Conservation (phyloP, 2,329 filamentous ascomycete species). For the Fusarium sp. region DNA sequence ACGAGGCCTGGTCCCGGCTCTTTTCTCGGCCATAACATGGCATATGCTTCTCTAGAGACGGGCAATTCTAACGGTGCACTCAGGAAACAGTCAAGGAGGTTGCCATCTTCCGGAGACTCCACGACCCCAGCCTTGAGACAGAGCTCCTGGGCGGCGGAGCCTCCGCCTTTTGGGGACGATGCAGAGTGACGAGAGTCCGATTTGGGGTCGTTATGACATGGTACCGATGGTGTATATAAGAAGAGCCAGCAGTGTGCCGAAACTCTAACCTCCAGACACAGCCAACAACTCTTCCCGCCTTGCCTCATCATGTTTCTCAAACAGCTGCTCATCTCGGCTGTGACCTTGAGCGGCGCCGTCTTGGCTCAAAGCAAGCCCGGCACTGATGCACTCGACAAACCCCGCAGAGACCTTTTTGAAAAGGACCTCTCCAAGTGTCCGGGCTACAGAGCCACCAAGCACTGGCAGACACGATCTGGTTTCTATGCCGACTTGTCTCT, state of each 20-base stretch:
- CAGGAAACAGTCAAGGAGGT: not conserved
- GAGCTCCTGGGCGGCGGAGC: slow-evolving; percentile 10
- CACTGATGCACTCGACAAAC: slow-evolving; percentile 24
- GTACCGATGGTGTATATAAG: slow-evolving; percentile 18
- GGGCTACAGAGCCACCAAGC: slow-evolving; percentile 72
- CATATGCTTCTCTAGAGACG: not conserved
- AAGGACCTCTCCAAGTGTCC: slow-evolving; percentile 59
- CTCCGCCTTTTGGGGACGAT: slow-evolving; percentile 20
- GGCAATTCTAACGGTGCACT: not conserved
- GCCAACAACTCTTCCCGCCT: slow-evolving; percentile 8
- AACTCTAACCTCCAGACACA: not conserved
- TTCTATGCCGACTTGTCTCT: slow-evolving; percentile 76
- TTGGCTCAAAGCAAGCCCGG: slow-evolving; percentile 35
- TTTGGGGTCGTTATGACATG: not conserved
- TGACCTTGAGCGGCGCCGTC: slow-evolving; percentile 24
- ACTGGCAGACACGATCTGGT: slow-evolving; percentile 60
- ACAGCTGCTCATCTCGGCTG: slow-evolving; percentile 25
- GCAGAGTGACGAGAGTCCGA: slow-evolving; percentile 10
- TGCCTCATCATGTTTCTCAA: slow-evolving; percentile 28
- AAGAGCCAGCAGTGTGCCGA: not conserved
- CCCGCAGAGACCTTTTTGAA: slow-evolving; percentile 33
- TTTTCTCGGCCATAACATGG: slow-evolving; percentile 31
- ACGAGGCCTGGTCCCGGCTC: slow-evolving; percentile 26
- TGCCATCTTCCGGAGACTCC: not conserved
- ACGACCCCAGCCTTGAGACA: not conserved